phyloP scores from a whole-genome alignment of 106 monocot species.

The Phalaenopsis aphrodite region DNA sequence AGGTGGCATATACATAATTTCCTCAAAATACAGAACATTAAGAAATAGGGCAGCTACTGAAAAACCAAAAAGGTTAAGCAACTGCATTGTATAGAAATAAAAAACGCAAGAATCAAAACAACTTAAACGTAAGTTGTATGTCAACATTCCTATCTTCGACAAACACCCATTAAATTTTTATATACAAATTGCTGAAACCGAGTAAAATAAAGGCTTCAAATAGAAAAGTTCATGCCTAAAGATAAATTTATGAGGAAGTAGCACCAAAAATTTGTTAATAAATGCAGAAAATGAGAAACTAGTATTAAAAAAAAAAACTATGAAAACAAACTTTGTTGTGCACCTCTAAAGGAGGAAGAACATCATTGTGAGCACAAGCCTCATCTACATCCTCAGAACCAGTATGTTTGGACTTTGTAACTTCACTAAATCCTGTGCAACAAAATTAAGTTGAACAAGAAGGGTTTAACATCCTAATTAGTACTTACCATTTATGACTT shows the following conservation, averaged over 20 bases:
- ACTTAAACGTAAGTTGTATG: neutral
- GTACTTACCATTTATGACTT: slow-evolving; percentile 23
- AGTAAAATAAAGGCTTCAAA: neutral
- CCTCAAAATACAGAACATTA: too few species aligned
- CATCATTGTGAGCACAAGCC: slow-evolving; percentile 25
- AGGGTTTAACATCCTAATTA: neutral
- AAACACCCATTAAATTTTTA: neutral
- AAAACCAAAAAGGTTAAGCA: too few species aligned
- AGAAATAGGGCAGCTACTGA: too few species aligned
- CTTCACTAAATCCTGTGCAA: slow-evolving; percentile 16
- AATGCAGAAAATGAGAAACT: neutral
- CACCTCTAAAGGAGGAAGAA: slow-evolving; percentile 51
- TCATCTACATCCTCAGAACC: slow-evolving; percentile 25
- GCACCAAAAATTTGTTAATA: too few species aligned
- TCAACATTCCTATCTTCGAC: neutral
- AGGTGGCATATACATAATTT: too few species aligned
- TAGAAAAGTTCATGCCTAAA: neutral
- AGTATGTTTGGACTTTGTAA: slow-evolving; percentile 32
- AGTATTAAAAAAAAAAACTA: neutral
- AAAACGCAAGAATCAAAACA: neutral
- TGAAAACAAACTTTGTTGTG: neutral
- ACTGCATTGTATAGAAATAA: too few species aligned
- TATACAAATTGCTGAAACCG: neutral
- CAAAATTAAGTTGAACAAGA: neutral
- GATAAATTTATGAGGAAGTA: neutral